These are phyloP conservation scores for Neurospora sp. DNA, from an alignment of 495 filamentous ascomycete genomes.

Conservation along the genomic window DNA sequence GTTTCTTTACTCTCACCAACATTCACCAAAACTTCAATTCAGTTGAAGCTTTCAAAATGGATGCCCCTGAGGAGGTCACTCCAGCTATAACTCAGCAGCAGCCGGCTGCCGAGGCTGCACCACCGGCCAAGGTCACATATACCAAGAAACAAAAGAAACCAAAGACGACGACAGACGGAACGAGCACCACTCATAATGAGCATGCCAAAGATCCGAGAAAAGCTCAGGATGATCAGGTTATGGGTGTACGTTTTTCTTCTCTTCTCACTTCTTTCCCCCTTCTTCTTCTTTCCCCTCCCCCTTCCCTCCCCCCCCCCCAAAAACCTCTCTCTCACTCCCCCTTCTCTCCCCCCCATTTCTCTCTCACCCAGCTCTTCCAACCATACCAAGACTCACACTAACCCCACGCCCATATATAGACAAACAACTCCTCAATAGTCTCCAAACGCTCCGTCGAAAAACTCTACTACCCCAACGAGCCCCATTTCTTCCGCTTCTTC, in stretches of 20 bases:
- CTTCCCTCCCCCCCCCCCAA: not conserved
- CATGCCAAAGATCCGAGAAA: constrained; percentile 1
- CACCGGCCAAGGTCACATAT: no score
- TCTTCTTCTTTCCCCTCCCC: not conserved
- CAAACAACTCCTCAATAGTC: constrained; percentile 81
- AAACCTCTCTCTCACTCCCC: no score
- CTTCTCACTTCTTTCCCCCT: no score
- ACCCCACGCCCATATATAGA: no score
- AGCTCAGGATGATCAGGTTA: constrained; percentile 55
- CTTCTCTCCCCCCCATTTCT: no score
- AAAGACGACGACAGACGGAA: not conserved
- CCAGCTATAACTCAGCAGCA: not conserved
- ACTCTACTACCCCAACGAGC: constrained; percentile 62
- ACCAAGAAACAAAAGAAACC: not conserved
- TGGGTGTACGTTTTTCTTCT: constrained; percentile 46
- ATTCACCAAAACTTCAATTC: not conserved
- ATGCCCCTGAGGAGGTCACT: not conserved
- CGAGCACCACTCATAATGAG: not conserved
- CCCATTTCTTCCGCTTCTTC: constrained; percentile 78
- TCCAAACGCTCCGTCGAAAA: constrained; percentile 84
- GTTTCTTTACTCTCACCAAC: not conserved
- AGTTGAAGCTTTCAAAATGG: not conserved
- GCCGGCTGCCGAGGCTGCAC: no score
- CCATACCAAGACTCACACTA: no score
- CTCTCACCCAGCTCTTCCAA: no score